These are phyloP conservation scores for Candida rishiriensis DNA, from an alignment of 805 yeast genomes.

Conservation along the genomic window DNA sequence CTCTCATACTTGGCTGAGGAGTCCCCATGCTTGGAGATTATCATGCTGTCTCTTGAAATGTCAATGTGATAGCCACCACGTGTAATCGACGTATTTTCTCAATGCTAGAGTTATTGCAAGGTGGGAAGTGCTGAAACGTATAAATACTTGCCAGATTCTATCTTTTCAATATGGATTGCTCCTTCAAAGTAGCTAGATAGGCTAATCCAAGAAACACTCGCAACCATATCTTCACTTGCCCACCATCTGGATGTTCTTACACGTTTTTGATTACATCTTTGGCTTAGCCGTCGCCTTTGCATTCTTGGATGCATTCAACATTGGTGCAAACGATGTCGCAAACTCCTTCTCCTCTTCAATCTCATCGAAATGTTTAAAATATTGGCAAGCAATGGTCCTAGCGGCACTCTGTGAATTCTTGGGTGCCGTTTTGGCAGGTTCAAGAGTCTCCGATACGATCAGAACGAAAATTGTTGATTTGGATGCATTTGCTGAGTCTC, in stretches of 20 bases:
- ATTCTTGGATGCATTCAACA: constrained; percentile 73
- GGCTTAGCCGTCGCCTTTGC: constrained; percentile 69
- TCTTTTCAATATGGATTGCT: too few relatives aligned
- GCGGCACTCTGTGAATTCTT: constrained; percentile 69
- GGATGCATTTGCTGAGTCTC: constrained; percentile 43
- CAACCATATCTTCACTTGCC: too few relatives aligned
- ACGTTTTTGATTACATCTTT: constrained; percentile 60
- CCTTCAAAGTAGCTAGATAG: too few relatives aligned
- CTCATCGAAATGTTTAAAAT: constrained; percentile 62
- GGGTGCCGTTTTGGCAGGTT: constrained; percentile 72
- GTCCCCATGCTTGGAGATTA: too few relatives aligned
- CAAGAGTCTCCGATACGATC: constrained; percentile 71
- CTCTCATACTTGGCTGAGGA: too few relatives aligned
- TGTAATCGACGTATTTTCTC: too few relatives aligned
- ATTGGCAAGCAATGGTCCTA: constrained; percentile 72
- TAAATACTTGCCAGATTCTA: too few relatives aligned
- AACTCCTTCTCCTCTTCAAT: constrained; percentile 75
- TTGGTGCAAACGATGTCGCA: constrained; percentile 80
- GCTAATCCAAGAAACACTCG: too few relatives aligned
- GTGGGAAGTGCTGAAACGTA: too few relatives aligned
- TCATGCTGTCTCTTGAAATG: too few relatives aligned
- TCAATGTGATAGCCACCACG: too few relatives aligned
- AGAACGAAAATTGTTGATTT: constrained; percentile 59
- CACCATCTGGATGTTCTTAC: neutral
- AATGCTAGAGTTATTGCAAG: too few relatives aligned